phyloP scores from a whole-genome alignment of 768 basidiomycete species.

The Panellus pusillus region DNA sequence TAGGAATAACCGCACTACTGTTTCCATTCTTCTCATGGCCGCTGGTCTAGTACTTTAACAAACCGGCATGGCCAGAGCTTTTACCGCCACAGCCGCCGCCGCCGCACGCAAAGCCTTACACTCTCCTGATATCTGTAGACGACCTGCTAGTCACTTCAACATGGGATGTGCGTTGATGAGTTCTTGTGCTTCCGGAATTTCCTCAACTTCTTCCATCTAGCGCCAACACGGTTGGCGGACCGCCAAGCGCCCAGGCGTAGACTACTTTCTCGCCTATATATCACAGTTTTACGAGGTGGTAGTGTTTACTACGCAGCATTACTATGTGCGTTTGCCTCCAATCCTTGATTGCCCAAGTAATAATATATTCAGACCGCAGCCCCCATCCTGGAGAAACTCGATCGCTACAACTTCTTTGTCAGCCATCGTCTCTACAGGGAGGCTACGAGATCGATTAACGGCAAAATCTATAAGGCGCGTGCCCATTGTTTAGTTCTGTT shows the following conservation, averaged over 20 bases:
- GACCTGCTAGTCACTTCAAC: constrained; percentile 88
- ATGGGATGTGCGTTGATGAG: constrained; percentile 81
- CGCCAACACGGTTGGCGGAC: constrained; percentile 95
- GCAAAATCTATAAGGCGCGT: constrained; percentile 80
- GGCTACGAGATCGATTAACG: constrained; percentile 79
- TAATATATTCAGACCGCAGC: constrained; percentile 66
- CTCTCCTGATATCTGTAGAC: constrained; percentile 87
- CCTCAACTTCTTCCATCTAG: constrained; percentile 37
- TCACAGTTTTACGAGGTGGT: constrained; percentile 99
- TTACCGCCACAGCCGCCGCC: constrained; percentile 84
- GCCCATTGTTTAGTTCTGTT: background rate
- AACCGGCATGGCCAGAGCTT: constrained; percentile 91
- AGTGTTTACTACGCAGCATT: constrained; percentile 87
- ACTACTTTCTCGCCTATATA: constrained; percentile 97
- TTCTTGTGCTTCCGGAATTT: background rate
- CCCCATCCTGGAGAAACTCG: constrained; percentile 90
- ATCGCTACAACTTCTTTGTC: constrained; percentile 89
- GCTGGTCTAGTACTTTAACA: constrained; percentile 73
- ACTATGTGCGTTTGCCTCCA: constrained; percentile 65
- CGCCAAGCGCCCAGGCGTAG: constrained; percentile 95
- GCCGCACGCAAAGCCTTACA: constrained; percentile 88
- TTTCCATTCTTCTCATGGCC: background rate
- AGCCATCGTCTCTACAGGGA: constrained; percentile 92
- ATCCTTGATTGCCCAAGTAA: background rate
- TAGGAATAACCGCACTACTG: constrained; percentile 34